Conservation (phyloP, 805 yeast genomes). For the Sugiyamaella valdiviana region DNA sequence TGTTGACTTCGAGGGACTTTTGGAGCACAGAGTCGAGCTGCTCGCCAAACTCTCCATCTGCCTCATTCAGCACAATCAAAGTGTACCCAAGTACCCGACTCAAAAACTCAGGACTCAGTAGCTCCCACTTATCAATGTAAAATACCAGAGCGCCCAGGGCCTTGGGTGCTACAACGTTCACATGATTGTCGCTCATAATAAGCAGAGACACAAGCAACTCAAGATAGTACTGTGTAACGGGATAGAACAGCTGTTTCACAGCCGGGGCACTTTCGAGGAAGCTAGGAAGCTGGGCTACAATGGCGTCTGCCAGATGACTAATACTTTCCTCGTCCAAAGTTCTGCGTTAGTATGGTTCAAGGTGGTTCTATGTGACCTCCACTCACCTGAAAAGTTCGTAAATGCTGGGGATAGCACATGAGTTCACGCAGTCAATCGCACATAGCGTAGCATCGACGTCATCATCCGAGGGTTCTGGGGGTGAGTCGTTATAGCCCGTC, state of each 20-base stretch:
- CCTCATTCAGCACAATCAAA: constrained; percentile 27
- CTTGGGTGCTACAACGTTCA: constrained; percentile 5
- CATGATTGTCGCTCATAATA: constrained; percentile 7
- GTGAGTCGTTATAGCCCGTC: constrained; percentile 79
- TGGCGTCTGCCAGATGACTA: constrained; percentile 29
- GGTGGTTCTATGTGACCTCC: too few species aligned
- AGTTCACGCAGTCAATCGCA: constrained; percentile 73
- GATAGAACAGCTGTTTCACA: constrained; percentile 25
- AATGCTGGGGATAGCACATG: constrained; percentile 55
- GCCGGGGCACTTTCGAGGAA: constrained; percentile 9
- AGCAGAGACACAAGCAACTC: constrained; percentile 23
- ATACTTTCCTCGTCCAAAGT: constrained; percentile 24
- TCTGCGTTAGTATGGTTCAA: background rate
- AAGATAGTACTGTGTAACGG: constrained; percentile 28
- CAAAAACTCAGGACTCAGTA: constrained; percentile 19
- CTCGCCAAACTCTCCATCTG: constrained; percentile 6
- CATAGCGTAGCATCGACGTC: constrained; percentile 82
- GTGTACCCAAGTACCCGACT: constrained; percentile 38
- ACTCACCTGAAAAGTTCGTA: constrained; percentile 32
- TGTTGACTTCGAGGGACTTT: constrained; percentile 7
- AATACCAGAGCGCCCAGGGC: constrained; percentile 6
- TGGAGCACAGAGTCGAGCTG: constrained; percentile 3
- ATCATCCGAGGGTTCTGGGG: constrained; percentile 87
- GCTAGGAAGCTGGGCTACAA: constrained; percentile 27
- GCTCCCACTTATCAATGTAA: constrained; percentile 17